Evolutionary conservation across 192 early-diverging fungal genomes (phyloP), one percentile per base, ranked within the genome.

Genomic region (Chytriomyces hyalinus): DNA sequence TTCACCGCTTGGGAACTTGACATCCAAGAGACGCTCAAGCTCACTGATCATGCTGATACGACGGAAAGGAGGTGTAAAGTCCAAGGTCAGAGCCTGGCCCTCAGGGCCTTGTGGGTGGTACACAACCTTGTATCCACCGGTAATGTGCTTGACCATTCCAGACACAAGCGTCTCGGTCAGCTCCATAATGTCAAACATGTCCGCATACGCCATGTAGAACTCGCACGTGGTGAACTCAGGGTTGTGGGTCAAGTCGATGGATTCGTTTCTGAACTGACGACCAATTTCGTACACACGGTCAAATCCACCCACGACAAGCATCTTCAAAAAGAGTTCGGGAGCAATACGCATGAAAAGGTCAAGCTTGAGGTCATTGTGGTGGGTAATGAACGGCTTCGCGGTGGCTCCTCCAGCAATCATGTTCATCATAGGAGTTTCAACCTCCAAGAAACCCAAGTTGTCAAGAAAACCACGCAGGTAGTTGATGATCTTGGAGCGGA

Each of bases 401-500:
- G 97, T 97, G 62, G 98, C 97, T 70, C 98, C 97, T 15, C 87
- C 85, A 49, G 85, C 85, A 87, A 98, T 96, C 93, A 94, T 93
- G 90, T 97, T 97, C 96, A 99, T 98, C 96, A 98, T 98, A 47
- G 98, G 98, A n/a, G 98, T 99, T 83, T 99, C 98, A 63, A 99
- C 97, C 87, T 99, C 97, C 65, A 99, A 88, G 88, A 99, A 99
- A 50, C 93, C 94, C 48, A 91, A 91, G 77, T 94, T 89, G 83
- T 99, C 97, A 70, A 99, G 87, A 89, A 96, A 99, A 49, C 89
- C 88, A 75, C 97, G 93, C 46, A 99, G 87, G 80, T 99, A 98
- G 86, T 95, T 94, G 84, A 99, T 91, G 82, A 99, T 93, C 87
- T 93, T 94, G 77, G 96, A 89, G 49, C 97, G 90, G 45, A 92